phyloP scores from a whole-genome alignment of 768 basidiomycete species.

The Collybia mongolica region DNA sequence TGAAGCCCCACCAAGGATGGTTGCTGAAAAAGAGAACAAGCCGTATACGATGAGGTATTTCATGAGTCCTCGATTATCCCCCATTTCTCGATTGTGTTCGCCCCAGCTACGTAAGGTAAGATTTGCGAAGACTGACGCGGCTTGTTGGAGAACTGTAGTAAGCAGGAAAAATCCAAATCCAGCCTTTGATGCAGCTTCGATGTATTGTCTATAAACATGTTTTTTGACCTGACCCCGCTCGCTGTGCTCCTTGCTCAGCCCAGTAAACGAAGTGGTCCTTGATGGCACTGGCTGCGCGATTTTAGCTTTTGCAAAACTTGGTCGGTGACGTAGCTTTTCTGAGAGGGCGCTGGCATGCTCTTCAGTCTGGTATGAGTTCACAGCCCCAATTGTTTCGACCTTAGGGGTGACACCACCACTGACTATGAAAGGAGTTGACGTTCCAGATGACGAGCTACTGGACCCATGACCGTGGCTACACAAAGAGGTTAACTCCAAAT shows the following conservation, averaged over 20 bases:
- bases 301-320: conserved; percentile 57
- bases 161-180: conserved; percentile 70
- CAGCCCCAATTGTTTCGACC: conserved; percentile 16
- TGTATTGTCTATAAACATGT: conserved; percentile 74
- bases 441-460: conserved; percentile 42
- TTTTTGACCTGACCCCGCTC: conserved; percentile 82
- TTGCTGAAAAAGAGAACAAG: conserved; percentile 58
- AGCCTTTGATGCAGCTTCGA: conserved; percentile 71
- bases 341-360: conserved; percentile 31
- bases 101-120: conserved; percentile 80
- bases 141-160: conserved; percentile 55
- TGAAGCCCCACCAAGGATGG: conserved; percentile 50
- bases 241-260: conserved; percentile 64
- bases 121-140: conserved; percentile 55
- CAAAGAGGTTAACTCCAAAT: neutral
- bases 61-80: conserved; percentile 55
- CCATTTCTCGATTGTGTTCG: conserved; percentile 66
- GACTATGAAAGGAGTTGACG: conserved; percentile 46
- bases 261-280: conserved; percentile 39
- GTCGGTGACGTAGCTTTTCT: conserved; percentile 57
- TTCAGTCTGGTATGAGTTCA: conserved; percentile 18
- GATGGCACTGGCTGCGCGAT: conserved; percentile 40
- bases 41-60: conserved; percentile 68
- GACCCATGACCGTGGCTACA: conserved; percentile 40
- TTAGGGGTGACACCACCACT: conserved; percentile 35